Base-by-base conservation (phyloP, 306 rosid genomes). In the Acacia acuminata region DNA sequence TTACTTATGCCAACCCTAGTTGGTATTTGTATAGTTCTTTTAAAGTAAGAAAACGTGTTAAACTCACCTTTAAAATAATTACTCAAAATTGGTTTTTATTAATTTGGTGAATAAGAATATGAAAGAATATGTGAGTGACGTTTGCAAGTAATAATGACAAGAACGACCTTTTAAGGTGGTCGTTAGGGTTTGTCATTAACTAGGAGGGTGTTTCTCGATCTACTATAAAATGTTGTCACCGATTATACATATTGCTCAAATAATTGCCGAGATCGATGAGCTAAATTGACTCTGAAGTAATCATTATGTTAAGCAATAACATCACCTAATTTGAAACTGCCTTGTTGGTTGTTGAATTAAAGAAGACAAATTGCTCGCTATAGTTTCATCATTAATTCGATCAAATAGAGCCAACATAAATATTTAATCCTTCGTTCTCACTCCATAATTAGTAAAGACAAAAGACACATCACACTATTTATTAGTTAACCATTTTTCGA, bases 261-360 rank as follows among this genome's bases (percentile, higher is more conserved):
- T 81, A 75, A 78, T 79, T 82, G 65, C 67, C 48, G 12, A 61
- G 64, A 58, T 20, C 5, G 4, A 56, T 53, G 5, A 53, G 61
- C 44, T 79, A 63, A 71, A 87, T 81, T 84, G 71, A 44, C 66
- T 69, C 27, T 76, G 48, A 84, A 79, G 86, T 75, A 87, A 87
- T 81, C 90, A 73, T 40, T 44, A 74, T 43, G 43, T 60, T 71
- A 80, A 77, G 77, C 80, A 79, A 76, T 15, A 16, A 19, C 4
- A 19, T n/a, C 72, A 22, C 70, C 71, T 73, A 76, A 44, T 65
- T 53, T 81, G 51, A 76, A 83, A 67, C 71, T 77, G 66, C 66
- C 80, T 81, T 79, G 50, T 73, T 80, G 64, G 82, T 83, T 83
- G 85, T 86, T 86, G 84, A 56, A n/a, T 56, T 30, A 30, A 32